These are phyloP conservation scores for Solanum etuberosum DNA, from an alignment of 257 asterid species.

Conservation along the genomic window DNA sequence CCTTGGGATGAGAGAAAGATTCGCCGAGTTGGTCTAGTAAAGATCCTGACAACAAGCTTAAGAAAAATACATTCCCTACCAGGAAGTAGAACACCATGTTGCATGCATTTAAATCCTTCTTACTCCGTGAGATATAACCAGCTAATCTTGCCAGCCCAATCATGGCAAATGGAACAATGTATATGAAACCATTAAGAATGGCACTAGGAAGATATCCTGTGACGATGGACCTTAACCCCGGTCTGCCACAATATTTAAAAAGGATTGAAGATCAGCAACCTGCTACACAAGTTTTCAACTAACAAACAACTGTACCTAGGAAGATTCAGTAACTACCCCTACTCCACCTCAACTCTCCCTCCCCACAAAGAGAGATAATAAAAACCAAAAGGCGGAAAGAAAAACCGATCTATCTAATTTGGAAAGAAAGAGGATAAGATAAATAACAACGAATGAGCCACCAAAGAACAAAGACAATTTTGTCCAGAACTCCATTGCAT, in stretches of 20 bases:
- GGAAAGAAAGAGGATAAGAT: not conserved
- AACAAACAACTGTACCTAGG: not conserved
- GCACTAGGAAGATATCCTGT: conserved; percentile 91
- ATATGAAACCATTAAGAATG: conserved; percentile 66
- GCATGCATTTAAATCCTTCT: conserved; percentile 79
- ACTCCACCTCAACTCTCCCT: not conserved
- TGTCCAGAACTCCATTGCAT: not conserved
- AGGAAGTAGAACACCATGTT: conserved; percentile 88
- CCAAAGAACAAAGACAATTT: not conserved
- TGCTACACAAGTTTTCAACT: not conserved
- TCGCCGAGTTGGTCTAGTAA: conserved; percentile 84
- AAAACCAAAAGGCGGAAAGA: not conserved
- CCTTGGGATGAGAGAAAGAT: conserved; percentile 68
- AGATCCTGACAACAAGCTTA: conserved; percentile 82
- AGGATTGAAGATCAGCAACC: not conserved
- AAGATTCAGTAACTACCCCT: not conserved
- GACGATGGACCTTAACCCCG: conserved; percentile 71
- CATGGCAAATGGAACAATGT: conserved; percentile 67
- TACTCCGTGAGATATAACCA: conserved; percentile 69
- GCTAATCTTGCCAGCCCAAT: conserved; percentile 61
- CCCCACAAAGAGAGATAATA: not conserved
- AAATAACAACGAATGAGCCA: not conserved
- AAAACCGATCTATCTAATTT: not conserved
- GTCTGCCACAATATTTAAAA: conserved; percentile 35
- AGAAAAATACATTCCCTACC: conserved; percentile 81